Base-by-base conservation (phyloP, 352 stramenopile species). In the Phytophthora boehmeriae region DNA sequence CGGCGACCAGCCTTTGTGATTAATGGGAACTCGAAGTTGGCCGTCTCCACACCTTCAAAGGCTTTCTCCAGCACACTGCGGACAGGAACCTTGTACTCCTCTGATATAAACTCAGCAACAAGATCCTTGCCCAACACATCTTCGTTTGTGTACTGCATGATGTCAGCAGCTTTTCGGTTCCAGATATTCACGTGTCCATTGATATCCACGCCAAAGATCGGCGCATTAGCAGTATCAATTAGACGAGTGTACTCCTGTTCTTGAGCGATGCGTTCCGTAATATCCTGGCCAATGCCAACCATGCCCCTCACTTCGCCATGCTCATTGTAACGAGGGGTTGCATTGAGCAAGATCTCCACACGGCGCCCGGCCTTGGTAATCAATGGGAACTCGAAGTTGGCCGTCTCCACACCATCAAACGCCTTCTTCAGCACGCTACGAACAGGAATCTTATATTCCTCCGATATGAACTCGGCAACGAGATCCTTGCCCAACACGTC, bases 381-480 rank as follows among this genome's bases (percentile, higher is more conserved):
- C 10, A 89, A 35, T 11, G 71, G 71, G 19, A 90, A 76, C 54
- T 90, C 78, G 55, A 86, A 90, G 54, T 86, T 88, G 1, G 74
- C 76, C 2, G 75, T 77, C 59, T 84, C 74, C 14, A 63, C 23
- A 5, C 71, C 75, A 8, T 76, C 41, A 3, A 83, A 43, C 27
- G 75, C 75, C 35, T 86, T 73, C 9, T 63, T 54, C 14, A 88
- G 45, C 16, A 86, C 73, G 3, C 69, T 47, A 51, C 76, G 54
- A 8, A 93, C 83, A 0, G 71, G 64, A n/a, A 66, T 54, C 19
- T 63, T 69, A 39, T 83, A 87, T 8, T 83, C 77, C 17, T 63
- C 55, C 10, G 73, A 59, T 28, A 89, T 82, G 58, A 80, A 88
- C 41, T 79, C 68, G 6, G 48, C 41, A 30, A 80, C 55, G 10